These are phyloP conservation scores for Aspergillus incahuasiensis DNA, from an alignment of 495 filamentous ascomycete genomes.

Conservation along the genomic window DNA sequence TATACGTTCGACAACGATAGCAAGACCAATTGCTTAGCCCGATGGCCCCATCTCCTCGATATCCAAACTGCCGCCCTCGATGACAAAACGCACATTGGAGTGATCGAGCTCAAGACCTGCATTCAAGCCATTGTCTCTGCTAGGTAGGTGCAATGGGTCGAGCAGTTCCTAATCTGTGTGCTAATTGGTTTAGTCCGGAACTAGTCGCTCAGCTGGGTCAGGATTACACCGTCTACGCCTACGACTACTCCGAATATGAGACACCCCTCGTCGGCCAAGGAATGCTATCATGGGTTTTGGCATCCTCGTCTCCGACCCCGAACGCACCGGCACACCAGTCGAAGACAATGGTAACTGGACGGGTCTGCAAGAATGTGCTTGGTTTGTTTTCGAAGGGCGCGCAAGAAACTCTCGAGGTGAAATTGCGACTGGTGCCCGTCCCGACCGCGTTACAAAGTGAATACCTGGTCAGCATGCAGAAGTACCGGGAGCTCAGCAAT, in stretches of 20 bases:
- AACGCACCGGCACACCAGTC: conserved; percentile 55
- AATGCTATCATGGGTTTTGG: conserved; percentile 85
- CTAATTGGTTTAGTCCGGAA: conserved; percentile 64
- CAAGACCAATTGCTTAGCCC: conserved; percentile 86
- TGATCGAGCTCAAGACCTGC: conserved; percentile 86
- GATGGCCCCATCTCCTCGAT: conserved; percentile 75
- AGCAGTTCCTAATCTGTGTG: conserved; percentile 3
- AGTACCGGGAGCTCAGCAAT: conserved; percentile 56
- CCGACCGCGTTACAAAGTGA: conserved; percentile 68
- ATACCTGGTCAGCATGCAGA: conserved; percentile 60
- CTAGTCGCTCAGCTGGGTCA: conserved; percentile 75
- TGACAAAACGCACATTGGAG: conserved; percentile 71
- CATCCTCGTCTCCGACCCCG: conserved; percentile 52
- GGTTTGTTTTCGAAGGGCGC: conserved; percentile 77
- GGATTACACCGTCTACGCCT: conserved; percentile 95
- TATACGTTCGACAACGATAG: conserved; percentile 92
- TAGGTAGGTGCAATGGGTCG: conserved; percentile 41
- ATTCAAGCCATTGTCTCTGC: conserved; percentile 79
- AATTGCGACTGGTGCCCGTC: conserved; percentile 79
- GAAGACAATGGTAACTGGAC: conserved; percentile 79
- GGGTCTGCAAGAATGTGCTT: conserved; percentile 78
- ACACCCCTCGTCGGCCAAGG: conserved; percentile 92
- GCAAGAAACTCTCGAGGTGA: conserved; percentile 91
- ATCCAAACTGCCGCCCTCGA: conserved; percentile 78
- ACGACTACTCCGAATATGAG: conserved; percentile 93